These are phyloP conservation scores for Cronartium ribicola DNA, from an alignment of 1,284 basidiomycete species.

Conservation along the genomic window DNA sequence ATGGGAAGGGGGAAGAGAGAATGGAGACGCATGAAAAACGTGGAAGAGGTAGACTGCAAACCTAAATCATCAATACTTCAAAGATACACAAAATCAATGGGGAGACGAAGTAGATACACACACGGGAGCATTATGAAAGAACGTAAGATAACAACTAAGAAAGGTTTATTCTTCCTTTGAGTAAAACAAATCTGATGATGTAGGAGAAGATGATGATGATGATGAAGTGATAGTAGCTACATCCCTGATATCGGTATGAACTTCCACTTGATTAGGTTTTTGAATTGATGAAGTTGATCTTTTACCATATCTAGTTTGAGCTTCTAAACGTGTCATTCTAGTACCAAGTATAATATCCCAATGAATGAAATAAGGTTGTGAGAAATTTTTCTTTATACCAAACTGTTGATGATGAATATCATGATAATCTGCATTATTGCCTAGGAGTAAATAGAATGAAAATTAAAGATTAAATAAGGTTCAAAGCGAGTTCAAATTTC, in stretches of 20 bases:
- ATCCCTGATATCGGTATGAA: constrained; percentile 9
- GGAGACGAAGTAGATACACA: too few relatives aligned
- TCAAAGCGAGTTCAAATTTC: neutral
- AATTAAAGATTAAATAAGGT: neutral
- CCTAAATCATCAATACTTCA: too few relatives aligned
- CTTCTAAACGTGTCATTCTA: constrained; percentile 52
- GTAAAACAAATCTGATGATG: neutral
- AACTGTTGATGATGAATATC: constrained; percentile 92
- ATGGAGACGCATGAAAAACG: too few relatives aligned
- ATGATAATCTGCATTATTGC: constrained; percentile 96
- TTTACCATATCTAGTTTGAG: constrained; percentile 28
- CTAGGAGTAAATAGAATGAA: constrained; percentile 44
- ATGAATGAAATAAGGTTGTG: constrained; percentile 74
- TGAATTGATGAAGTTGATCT: neutral
- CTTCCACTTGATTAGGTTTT: neutral
- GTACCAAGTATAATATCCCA: constrained; percentile 54
- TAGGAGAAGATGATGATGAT: neutral
- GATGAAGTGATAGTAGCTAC: neutral
- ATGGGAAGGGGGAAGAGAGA: too few relatives aligned
- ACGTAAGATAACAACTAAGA: neutral
- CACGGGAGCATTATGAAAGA: neutral
- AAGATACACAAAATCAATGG: too few relatives aligned
- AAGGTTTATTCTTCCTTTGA: neutral
- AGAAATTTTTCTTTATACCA: constrained; percentile 93
- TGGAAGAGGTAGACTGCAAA: too few relatives aligned